Evolutionary conservation across 2,329 filamentous ascomycete genomes (phyloP), one percentile per base, ranked within the genome.

Genomic region (Tolypocladium amazonense): DNA sequence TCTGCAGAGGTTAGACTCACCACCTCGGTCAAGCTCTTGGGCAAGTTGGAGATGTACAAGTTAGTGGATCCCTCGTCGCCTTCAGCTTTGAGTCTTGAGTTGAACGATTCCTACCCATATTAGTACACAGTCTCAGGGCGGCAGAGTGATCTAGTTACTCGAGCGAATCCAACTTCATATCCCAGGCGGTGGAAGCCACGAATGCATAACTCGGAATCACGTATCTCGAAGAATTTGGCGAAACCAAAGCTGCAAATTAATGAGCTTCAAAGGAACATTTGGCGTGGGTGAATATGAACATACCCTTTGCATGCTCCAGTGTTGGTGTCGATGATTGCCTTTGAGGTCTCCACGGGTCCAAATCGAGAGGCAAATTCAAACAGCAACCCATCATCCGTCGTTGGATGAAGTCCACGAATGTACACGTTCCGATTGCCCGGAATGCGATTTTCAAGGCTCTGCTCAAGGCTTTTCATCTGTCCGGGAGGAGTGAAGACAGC

Each of bases 301-400:
- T 77, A 96, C 94, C 94, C 94, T 77, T 99, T 99, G 84, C 94
- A 99, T 64, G 92, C 88, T 62, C 92, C 90, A 56, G 91, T 96
- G 66, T 89, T 87, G 58, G 92, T 88, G 76, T 99, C 95, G 69
- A 99, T 96, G 76, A 99, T 99, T 18, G 95, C 94, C 81, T 99
- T 99, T 70, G 92, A 97, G 65, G 92, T 96, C 76, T 96, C 91
- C 60, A 99, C 94, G 62, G 88, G 87, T 50, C 94, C 95, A 70
- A 97, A 99, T 57, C 93, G 89, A 66, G 85, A 81, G 52, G 93
- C 88, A 76, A 94, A 97, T 52, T 81, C 81, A 67, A 89, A 83
- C 23, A 99, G 79, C 71, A 95, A 88, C 56, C 95, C 89, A 69
- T 99, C 94, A 56, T 95, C 94, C 0, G 93, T 99, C 67, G 95